Base-by-base conservation (phyloP, 108 stramenopile species). In the Schizochytrium sp. region DNA sequence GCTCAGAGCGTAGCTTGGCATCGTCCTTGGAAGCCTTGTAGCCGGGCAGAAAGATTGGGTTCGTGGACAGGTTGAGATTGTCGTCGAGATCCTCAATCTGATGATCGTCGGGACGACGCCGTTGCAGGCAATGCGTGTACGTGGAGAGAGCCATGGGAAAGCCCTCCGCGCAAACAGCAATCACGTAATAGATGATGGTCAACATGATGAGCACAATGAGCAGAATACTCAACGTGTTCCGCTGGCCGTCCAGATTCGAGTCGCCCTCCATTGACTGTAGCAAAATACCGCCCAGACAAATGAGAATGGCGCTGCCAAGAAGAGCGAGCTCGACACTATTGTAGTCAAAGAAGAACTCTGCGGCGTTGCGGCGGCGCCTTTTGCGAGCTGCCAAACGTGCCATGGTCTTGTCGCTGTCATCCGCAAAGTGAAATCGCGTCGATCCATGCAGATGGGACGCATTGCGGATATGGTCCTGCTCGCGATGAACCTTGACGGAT, bases 291-390 rank as follows among this genome's bases (percentile, higher is more conserved):
- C 88, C 58, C 28, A 91, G 57, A 63, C 87, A 87, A 14, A 91
- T 72, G 10, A 91, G 41, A 44, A 89, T 48, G 1, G 89, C 88
- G 57, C 72, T 58, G 44, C 45, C 87, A 5, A 91, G 72, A 19
- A 91, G 55, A 25, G 44, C 57, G n/a, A 44, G 34, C 63, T 91
- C 91, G 34, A 91, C 91, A 3, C 87, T 91, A 76, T 91, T 91
- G 91, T 91, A 91, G 60, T 91, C 88, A 55, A 87, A 60, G 69
- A 91, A 87, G 63, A 89, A 83, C 4, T 58, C 60, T 5, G 18
- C 21, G 6, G 72, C 76, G 25, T 45, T 47, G 25, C 76, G 45
- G 48, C 51, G 45, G 18, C 76, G 6, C 48, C 48, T 23, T 1
- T 1, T 83, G 48, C 51, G 45, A 6, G 43, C 12, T 0, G 76